Evolutionary conservation across 805 yeast species (phyloP).

Genomic region (Lipomyces orientalis): DNA sequence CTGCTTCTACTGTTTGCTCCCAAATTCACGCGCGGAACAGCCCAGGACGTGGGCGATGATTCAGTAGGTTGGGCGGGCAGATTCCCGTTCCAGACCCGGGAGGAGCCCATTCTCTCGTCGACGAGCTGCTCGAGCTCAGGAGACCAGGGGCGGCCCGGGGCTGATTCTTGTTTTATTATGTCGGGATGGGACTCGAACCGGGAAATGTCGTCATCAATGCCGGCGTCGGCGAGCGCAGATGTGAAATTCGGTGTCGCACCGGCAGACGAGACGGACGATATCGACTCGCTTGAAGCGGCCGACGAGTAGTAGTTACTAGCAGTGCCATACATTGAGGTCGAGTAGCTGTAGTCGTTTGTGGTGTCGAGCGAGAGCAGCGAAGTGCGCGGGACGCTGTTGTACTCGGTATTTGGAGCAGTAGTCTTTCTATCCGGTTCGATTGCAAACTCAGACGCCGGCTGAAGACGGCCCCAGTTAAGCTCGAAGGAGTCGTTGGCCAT

Average conservation of each 20-base stretch:
- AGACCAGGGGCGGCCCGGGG: neutral
- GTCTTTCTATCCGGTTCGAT: neutral
- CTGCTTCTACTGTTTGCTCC: neutral
- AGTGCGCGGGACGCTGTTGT: neutral
- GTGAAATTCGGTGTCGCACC: neutral
- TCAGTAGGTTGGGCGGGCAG: neutral
- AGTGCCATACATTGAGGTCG: neutral
- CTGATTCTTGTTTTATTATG: neutral
- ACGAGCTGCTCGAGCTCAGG: constrained; percentile 9
- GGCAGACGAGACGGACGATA: neutral
- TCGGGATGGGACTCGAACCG: neutral
- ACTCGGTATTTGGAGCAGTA: neutral
- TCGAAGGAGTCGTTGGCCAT: neutral
- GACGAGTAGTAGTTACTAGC: neutral
- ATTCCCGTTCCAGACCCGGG: neutral
- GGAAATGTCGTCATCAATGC: neutral
- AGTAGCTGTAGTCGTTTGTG: neutral
- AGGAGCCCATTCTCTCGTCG: constrained; percentile 3
- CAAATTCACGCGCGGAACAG: neutral
- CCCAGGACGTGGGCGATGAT: neutral
- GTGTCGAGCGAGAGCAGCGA: neutral
- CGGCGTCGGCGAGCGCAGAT: neutral
- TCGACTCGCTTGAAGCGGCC: neutral
- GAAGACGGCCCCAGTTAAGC: neutral
- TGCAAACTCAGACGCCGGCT: neutral